phyloP scores from a whole-genome alignment of 768 basidiomycete genomes.

The Agrocybe praecox region DNA sequence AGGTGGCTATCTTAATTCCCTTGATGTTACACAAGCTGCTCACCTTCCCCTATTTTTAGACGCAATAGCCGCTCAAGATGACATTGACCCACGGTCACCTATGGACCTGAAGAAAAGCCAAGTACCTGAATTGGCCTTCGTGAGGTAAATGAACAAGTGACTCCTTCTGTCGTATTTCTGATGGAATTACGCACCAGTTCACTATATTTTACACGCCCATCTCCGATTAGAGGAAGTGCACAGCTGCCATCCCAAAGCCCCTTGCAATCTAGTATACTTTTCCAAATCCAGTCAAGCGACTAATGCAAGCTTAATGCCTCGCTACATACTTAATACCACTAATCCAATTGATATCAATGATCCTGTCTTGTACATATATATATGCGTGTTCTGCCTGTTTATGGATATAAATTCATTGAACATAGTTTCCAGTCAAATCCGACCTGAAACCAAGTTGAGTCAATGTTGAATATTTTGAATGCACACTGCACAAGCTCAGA shows the following conservation, averaged over 20 bases:
- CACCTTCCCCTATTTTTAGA: not conserved
- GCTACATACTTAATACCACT: not conserved
- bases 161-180: not conserved
- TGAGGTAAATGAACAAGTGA: constrained; percentile 7
- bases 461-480: too few relatives aligned
- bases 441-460: too few relatives aligned
- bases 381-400: too few relatives aligned
- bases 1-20: not conserved
- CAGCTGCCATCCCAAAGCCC: not conserved
- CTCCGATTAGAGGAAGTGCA: not conserved
- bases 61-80: not conserved
- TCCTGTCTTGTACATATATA: too few relatives aligned
- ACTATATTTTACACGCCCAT: constrained; percentile 6
- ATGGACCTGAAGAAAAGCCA: constrained; percentile 8
- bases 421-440: too few relatives aligned
- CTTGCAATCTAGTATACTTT: not conserved
- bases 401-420: too few relatives aligned
- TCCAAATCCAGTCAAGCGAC: not conserved
- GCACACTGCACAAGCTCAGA: too few relatives aligned
- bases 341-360: too few relatives aligned
- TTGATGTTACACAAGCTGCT: not conserved
- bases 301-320: not conserved
- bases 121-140: constrained; percentile 15
- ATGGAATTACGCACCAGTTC: not conserved
- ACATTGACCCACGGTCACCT: constrained; percentile 24